A percentile compares a stretch with the other conserved stretches of the same genome.
phyloP scores from a whole-genome alignment of 352 stramenopile species.

The Phytophthora sansomeana region DNA sequence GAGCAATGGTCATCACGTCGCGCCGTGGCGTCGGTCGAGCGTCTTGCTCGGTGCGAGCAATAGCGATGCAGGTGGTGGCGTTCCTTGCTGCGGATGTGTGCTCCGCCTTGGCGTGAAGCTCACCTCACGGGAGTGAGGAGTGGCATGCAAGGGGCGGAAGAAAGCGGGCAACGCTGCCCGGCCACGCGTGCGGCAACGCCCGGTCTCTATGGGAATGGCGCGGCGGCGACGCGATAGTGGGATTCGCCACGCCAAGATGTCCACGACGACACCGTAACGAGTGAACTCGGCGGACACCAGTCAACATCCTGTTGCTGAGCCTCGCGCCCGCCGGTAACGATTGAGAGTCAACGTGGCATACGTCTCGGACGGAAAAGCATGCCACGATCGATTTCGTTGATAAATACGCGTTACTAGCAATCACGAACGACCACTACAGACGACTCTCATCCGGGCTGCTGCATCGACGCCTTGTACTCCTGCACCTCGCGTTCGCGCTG shows the following conservation, averaged over 20 bases:
- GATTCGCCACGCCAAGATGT: slow-evolving; percentile 25
- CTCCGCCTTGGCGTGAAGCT: neutral
- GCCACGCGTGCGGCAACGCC: slow-evolving; percentile 4
- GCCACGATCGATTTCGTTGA: slow-evolving; percentile 16
- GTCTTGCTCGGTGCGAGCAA: too few relatives aligned
- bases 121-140: slow-evolving; percentile 14
- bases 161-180: slow-evolving; percentile 25
- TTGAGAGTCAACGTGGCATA: neutral
- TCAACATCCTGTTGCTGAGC: slow-evolving; percentile 18
- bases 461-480: slow-evolving; percentile 69
- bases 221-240: slow-evolving; percentile 16
- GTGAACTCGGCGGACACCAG: neutral
- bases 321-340: too few relatives aligned
- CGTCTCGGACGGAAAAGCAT: slow-evolving; percentile 1
- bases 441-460: neutral
- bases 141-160: slow-evolving; percentile 36
- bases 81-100: too few relatives aligned
- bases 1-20: slow-evolving; percentile 29
- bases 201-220: neutral
- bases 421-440: neutral
- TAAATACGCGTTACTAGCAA: slow-evolving; percentile 15
- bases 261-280: slow-evolving; percentile 19
- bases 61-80: too few relatives aligned
- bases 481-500: slow-evolving; percentile 60
- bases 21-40: neutral